Base-by-base conservation (phyloP, 1,139 yeast species). In the Candida pseudocylindracea region DNA sequence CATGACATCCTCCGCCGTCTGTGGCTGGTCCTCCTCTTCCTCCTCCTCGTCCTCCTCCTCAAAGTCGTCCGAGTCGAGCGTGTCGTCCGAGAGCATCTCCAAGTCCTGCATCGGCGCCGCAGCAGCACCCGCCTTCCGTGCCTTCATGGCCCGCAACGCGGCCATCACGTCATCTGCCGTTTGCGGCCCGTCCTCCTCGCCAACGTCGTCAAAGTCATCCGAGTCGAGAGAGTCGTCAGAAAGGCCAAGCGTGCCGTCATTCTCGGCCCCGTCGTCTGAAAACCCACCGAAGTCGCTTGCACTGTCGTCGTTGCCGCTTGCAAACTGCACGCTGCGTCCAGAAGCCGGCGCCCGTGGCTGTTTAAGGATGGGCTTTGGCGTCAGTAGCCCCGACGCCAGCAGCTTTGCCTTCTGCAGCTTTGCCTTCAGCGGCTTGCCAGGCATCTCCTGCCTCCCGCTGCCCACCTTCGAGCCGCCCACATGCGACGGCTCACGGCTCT, bases 401-500 rank as follows among this genome's bases (percentile, higher is more conserved):
- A n/a, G n/a, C n/a, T n/a, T n/a, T n/a, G n/a, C n/a, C n/a, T n/a
- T 24, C 29, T 15, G 33, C 20, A n/a, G 34, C 26, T 30, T 31
- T 10, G 29, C 15, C 13, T 33, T 25, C n/a, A 20, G 5, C 25
- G 7, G 5, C 8, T 24, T 24, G 25, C 28, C 31, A 26, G 4
- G 28, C 28, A n/a, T 28, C 4, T 9, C 25, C 26, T 3, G 29
- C 29, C 4, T 13, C 29, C 8, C 13, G 26, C 7, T 29, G 32
- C 10, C 27, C 24, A 8, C 25, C 33, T 31, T 32, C 31, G 15
- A 10, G 9, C 12, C 29, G 29, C 30, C n/a, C n/a, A n/a, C n/a
- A n/a, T n/a, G n/a, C 31, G 29, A 25, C 30, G 28, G 29, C 10
- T 34, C 31, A n/a, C 32, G 11, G 36, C 33, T 12, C 29, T 37